Evolutionary conservation across 2,329 filamentous ascomycete genomes (phyloP), one percentile per base, ranked within the genome.

Genomic region (Trichoderma cornu-damae): DNA sequence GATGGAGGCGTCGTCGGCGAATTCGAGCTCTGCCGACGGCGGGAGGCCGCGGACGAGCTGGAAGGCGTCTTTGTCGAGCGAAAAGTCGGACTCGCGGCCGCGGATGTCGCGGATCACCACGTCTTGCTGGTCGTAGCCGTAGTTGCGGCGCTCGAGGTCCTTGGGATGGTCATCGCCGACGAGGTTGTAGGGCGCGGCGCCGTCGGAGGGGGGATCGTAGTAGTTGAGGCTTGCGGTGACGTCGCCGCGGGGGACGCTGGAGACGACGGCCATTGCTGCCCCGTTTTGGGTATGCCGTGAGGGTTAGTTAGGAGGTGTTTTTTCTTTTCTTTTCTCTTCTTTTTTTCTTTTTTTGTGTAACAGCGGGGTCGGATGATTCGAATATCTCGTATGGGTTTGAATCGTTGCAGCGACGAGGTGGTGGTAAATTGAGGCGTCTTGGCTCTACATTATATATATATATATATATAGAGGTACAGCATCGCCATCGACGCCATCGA

Each of bases 11-110:
- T 91, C 87, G 69, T 89, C 83, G 3, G 71, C 71, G 70, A 93
- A 95, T 38, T 82, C 79, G 4, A 56, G 5, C 42, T 72, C 69
- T 7, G 48, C 60, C 2, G 80, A 79, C 1, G 81, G 78, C 0
- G 84, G 75, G 1, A 90, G 72, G 64, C 78, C 72, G 11, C 76
- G 74, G 48, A 90, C 70, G 18, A 88, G 75, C 58, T 83, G 77
- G 76, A 96, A 96, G 62, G 89, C 89, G 69, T 92, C 84, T 57
- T 76, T 77, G 73, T 93, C 87, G 12, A 94, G 79, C 6, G 71
- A 79, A 72, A 86, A 92, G 16, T 79, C 73, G 3, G 75, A 67
- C 68, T 94, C 90, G 51, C 75, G 77, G 50, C 86, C 87, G 53
- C 91, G 88, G 65, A 92, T 79, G 73, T 96, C 91, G 60, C 79